A percentile compares a stretch with the other conserved stretches of the same genome.
phyloP scores from a whole-genome alignment of 768 basidiomycete genomes.

The Pisolithus marmoratus region DNA sequence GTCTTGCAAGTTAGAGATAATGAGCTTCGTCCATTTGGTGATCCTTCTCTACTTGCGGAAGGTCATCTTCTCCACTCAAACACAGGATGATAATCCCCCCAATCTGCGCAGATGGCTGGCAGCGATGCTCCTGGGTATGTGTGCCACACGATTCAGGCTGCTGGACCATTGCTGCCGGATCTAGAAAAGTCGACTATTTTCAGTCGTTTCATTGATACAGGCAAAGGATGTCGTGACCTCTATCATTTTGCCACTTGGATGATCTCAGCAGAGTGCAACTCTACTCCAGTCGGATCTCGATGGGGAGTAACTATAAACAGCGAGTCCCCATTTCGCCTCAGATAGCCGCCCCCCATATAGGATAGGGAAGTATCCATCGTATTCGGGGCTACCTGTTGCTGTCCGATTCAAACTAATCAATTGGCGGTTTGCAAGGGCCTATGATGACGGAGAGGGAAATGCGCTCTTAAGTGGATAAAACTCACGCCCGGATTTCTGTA shows the following conservation, averaged over 20 bases:
- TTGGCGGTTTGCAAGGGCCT: background rate
- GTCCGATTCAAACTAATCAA: background rate
- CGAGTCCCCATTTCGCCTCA: background rate
- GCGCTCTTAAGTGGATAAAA: background rate
- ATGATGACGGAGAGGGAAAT: background rate
- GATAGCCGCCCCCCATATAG: background rate
- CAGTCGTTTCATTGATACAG: constrained; percentile 24
- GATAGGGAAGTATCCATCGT: background rate
- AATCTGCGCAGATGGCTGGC: constrained; percentile 31
- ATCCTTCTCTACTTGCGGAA: constrained; percentile 17
- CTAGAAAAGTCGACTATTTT: background rate
- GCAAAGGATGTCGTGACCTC: constrained; percentile 28
- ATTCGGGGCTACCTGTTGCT: background rate
- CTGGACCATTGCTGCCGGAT: constrained; percentile 1
- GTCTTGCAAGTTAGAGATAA: constrained; percentile 6
- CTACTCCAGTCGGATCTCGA: background rate
- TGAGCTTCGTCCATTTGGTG: constrained; percentile 35
- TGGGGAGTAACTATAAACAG: background rate
- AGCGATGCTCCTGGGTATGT: constrained; percentile 30
- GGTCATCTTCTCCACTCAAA: constrained; percentile 34
- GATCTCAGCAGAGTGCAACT: constrained; percentile 23
- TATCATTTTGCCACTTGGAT: constrained; percentile 23
- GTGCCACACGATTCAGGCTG: constrained; percentile 23
- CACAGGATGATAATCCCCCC: constrained; percentile 42
- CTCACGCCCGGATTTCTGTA: background rate